These are phyloP conservation scores for Lichtheimia corymbifera DNA, from an alignment of 371 early-diverging fungal genomes.

Conservation along the genomic window DNA sequence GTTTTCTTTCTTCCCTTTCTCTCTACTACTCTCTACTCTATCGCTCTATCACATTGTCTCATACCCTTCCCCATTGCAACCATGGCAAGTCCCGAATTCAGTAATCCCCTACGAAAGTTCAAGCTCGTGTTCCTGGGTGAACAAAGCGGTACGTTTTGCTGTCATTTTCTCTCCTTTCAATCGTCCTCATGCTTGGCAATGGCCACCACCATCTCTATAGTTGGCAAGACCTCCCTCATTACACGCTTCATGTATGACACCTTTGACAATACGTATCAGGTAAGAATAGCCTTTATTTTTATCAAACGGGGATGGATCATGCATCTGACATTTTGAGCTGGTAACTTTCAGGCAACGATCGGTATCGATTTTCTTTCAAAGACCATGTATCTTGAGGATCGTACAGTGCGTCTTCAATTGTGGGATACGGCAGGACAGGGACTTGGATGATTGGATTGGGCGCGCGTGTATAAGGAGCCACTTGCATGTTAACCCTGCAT, in stretches of 20 bases:
- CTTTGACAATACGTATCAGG: conserved; percentile 91
- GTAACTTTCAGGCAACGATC: conserved; percentile 91
- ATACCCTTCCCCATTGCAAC: conserved; percentile 5
- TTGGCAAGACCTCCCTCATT: conserved; percentile 98
- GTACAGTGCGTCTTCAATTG: conserved; percentile 96
- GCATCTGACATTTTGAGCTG: neutral
- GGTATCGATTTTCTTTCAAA: conserved; percentile 99
- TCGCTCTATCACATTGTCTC: neutral
- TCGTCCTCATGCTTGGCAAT: neutral
- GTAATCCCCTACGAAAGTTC: conserved; percentile 81
- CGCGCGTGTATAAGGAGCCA: neutral
- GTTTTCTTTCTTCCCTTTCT: neutral
- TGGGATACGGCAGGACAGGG: conserved; percentile 99
- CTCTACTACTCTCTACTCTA: neutral
- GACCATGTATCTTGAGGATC: conserved; percentile 95
- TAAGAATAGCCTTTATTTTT: neutral
- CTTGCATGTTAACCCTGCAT: neutral
- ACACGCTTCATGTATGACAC: conserved; percentile 98
- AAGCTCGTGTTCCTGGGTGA: conserved; percentile 95
- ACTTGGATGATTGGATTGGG: conserved; percentile 14
- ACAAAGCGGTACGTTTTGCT: conserved; percentile 83
- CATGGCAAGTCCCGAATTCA: conserved; percentile 38
- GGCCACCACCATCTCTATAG: conserved; percentile 35
- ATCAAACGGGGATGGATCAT: neutral
- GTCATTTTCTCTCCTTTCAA: neutral